Conservation (phyloP, 208 protist species). For the Entamoeba moshkovskii region DNA sequence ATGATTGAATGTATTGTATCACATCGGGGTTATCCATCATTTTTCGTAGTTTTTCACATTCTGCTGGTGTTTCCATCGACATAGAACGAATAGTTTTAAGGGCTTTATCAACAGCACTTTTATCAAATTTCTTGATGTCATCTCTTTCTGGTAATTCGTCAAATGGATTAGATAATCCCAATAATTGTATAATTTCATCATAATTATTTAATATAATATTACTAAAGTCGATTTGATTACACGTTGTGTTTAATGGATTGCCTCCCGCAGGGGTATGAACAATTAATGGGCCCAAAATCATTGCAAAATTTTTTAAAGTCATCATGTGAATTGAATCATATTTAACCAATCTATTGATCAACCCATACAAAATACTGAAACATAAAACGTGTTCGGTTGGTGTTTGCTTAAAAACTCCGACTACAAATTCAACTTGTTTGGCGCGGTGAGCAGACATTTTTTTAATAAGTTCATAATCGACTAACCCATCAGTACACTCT, state of each 20-base stretch:
- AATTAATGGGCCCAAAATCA: not conserved
- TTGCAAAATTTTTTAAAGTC: not conserved
- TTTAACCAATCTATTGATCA: not conserved
- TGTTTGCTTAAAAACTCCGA: not conserved
- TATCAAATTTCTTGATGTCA: not conserved
- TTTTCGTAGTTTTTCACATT: not conserved
- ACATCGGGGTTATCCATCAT: not conserved
- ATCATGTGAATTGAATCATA: not conserved
- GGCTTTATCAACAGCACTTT: not conserved
- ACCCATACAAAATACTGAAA: not conserved
- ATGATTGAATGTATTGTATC: not conserved
- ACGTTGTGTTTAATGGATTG: not conserved
- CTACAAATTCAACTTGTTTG: not conserved
- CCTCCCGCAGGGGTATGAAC: not conserved
- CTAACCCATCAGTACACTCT: not conserved
- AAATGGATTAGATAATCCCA: not conserved
- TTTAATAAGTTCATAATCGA: not conserved
- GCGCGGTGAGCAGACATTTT: not conserved
- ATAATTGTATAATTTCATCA: not conserved
- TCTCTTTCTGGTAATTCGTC: not conserved
- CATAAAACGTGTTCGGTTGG: not conserved
- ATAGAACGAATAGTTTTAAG: not conserved
- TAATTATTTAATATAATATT: not conserved
- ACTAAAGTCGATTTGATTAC: not conserved
- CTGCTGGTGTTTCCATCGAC: not conserved